These are phyloP conservation scores for Medicago lupulina DNA, from an alignment of 306 rosid species.

Conservation along the genomic window DNA sequence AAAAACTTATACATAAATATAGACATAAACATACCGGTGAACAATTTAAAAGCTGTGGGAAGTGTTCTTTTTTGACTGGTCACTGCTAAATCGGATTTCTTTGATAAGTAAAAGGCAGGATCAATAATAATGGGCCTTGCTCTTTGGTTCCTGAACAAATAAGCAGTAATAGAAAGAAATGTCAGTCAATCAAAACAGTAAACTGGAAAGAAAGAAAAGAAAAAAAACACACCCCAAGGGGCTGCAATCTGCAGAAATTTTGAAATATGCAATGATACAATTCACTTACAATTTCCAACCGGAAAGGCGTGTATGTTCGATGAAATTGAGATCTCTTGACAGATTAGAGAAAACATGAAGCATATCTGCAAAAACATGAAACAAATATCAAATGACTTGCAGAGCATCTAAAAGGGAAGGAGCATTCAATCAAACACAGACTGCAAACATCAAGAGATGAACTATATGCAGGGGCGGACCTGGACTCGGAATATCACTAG, in stretches of 20 bases:
- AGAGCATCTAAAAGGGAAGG: too few species aligned
- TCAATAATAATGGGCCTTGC: conserved; percentile 85
- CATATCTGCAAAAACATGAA: conserved; percentile 70
- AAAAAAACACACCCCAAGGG: neutral
- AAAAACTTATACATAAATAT: neutral
- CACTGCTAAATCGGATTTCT: conserved; percentile 79
- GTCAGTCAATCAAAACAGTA: neutral
- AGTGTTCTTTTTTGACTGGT: conserved; percentile 89
- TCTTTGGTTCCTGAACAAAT: conserved; percentile 78
- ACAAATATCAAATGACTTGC: conserved; percentile 39
- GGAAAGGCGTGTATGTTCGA: conserved; percentile 69
- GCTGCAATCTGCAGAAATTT: neutral
- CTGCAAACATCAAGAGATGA: too few species aligned
- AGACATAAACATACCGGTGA: conserved; percentile 64
- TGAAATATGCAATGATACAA: conserved; percentile 2
- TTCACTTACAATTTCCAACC: conserved; percentile 95
- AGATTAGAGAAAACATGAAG: conserved; percentile 84
- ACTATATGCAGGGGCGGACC: too few species aligned
- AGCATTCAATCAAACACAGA: too few species aligned
- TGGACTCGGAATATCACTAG: too few species aligned
- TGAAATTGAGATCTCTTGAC: conserved; percentile 84
- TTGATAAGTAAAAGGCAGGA: conserved; percentile 60
- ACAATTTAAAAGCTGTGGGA: conserved; percentile 72
- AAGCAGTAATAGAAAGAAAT: conserved; percentile 31
- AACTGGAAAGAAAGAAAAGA: neutral